Base-by-base conservation (phyloP, 306 rosid genomes). In the Trifolium pratense region DNA sequence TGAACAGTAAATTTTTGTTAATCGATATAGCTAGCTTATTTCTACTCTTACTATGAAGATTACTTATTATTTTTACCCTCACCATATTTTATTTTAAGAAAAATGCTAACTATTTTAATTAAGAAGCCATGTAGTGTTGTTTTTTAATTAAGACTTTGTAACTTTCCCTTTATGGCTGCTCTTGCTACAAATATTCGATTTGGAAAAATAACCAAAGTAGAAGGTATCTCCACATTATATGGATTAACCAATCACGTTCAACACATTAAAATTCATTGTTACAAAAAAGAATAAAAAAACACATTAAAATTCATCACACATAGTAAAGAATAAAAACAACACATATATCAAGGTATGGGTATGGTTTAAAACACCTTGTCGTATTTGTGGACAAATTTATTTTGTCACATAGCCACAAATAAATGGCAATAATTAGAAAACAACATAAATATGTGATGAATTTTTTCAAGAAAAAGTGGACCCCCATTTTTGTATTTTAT, bases 391-490 rank as follows among this genome's bases (percentile, higher is more conserved):
- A 64, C 75, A 76, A 76, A 51, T 3, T 12, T 5, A 3, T 64
- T 40, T 21, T 79, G 84, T 79, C 84, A 52, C 55, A 4, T 83
- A 66, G 76, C 84, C 53, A 25, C 37, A 82, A 73, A 68, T 61
- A 42, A 60, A 9, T 53, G 69, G 58, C 64, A 78, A 83, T 68
- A 37, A 84, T 80, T 78, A 64, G 74, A 51, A 53, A 32, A 49
- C 55, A 80, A 79, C 82, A 61, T 13, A 49, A 39, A 26, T 6
- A 55, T 56, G 55, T 78, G 78, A 51, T 48, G 29, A 64, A 64
- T 59, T 58, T 49, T 57, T 75, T 77, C 23, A 49, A 71, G 81
- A 71, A 82, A 62, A 68, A 78, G 87, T 62, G 81, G 85, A 78
- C 78, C 73, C 84, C 76, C 17, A 6, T n/a, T 36, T 67, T 8